Evolutionary conservation across 768 basidiomycete genomes (phyloP).

Genomic region (Boletus reticulatus): DNA sequence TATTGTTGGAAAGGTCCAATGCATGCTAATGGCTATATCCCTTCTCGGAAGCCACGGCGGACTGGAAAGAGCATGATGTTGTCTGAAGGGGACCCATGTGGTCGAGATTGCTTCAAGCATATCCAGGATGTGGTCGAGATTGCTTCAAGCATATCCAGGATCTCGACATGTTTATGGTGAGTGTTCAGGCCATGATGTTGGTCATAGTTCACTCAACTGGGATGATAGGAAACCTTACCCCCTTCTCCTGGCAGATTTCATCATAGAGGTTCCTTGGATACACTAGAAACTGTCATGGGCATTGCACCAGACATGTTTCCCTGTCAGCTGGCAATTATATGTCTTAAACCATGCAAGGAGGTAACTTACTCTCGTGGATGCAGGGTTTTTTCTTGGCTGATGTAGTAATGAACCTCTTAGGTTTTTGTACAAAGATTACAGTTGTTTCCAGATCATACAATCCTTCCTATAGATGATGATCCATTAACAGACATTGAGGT

Average conservation of each 20-base stretch:
- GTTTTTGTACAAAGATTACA: slow-evolving; percentile 21
- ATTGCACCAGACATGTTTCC: slow-evolving; percentile 46
- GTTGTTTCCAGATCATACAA: slow-evolving; percentile 18
- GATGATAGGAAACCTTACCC: slow-evolving; percentile 21
- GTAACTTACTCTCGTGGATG: slow-evolving; percentile 19
- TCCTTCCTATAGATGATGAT: slow-evolving; percentile 1
- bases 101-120: slow-evolving; percentile 30
- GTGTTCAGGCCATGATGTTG: not conserved
- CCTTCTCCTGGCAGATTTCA: slow-evolving; percentile 10
- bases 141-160: slow-evolving; percentile 30
- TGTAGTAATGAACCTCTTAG: not conserved
- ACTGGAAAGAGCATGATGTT: slow-evolving; percentile 24
- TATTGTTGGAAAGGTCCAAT: not conserved
- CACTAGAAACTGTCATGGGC: slow-evolving; percentile 37
- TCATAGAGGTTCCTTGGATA: slow-evolving; percentile 9
- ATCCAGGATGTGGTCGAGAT: slow-evolving; percentile 28
- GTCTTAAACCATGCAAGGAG: slow-evolving; percentile 47
- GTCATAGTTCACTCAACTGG: not conserved
- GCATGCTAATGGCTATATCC: slow-evolving; percentile 12
- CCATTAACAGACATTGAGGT: not conserved
- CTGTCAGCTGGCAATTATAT: slow-evolving; percentile 49
- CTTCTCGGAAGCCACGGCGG: slow-evolving; percentile 19
- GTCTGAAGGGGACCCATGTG: slow-evolving; percentile 31
- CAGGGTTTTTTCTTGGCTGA: not conserved
- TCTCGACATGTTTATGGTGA: slow-evolving; percentile 23